Conservation (phyloP, 2,329 filamentous ascomycete species). For the Aureobasidium uvarum region DNA sequence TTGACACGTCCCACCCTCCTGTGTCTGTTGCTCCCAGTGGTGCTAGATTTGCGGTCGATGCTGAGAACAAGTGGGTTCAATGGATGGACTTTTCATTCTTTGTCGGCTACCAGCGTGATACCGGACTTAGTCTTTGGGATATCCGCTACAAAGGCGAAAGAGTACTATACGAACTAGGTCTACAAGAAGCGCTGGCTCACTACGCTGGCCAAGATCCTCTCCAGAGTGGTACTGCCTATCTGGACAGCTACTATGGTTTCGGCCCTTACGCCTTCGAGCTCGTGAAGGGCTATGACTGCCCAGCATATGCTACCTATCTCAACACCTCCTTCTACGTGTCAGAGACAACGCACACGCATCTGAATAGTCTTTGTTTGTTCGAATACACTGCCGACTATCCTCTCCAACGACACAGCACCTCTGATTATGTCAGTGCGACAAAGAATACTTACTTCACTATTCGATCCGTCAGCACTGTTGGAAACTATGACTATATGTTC, state of each 20-base stretch:
- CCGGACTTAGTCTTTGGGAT: constrained; percentile 52
- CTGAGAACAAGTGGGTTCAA: constrained; percentile 47
- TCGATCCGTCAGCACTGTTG: constrained; percentile 50
- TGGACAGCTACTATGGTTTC: constrained; percentile 51
- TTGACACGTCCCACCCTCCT: constrained; percentile 56
- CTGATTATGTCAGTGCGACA: constrained; percentile 44
- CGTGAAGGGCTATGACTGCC: constrained; percentile 54
- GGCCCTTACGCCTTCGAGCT: constrained; percentile 49
- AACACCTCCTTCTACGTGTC: constrained; percentile 49
- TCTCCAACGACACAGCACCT: constrained; percentile 50
- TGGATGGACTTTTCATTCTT: constrained; percentile 57
- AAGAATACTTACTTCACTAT: constrained; percentile 50
- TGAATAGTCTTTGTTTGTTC: constrained; percentile 56
- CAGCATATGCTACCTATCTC: constrained; percentile 51
- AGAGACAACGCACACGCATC: constrained; percentile 48
- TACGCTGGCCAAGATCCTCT: constrained; percentile 51
- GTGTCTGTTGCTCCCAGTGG: constrained; percentile 48
- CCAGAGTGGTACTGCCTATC: constrained; percentile 42
- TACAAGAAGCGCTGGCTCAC: constrained; percentile 57
- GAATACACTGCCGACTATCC: constrained; percentile 52
- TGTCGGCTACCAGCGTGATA: constrained; percentile 50
- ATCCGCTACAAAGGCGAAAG: constrained; percentile 56
- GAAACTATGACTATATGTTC: constrained; percentile 55
- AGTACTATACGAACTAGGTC: constrained; percentile 56
- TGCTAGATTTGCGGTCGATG: constrained; percentile 47